Evolutionary conservation across 1,284 basidiomycete species (phyloP).

Genomic region (Ceratobasidium sp.): DNA sequence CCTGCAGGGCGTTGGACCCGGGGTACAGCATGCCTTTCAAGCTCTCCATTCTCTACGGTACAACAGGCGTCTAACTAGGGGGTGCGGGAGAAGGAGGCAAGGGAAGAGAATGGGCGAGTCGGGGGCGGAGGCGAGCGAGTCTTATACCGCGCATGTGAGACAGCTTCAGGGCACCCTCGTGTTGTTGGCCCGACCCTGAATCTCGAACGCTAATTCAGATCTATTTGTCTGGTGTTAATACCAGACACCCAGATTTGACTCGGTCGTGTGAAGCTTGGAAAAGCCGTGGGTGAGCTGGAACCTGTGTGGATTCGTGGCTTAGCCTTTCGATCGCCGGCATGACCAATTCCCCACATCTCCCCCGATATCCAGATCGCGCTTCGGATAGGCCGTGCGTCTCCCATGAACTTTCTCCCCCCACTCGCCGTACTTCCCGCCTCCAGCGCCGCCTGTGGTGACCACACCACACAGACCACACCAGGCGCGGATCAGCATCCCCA

Average conservation of each 20-base stretch:
- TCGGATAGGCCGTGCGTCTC: not conserved
- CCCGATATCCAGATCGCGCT: not conserved
- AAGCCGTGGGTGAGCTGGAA: slow-evolving; percentile 19
- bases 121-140: slow-evolving; percentile 1
- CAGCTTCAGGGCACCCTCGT: not conserved
- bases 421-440: not conserved
- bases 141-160: slow-evolving; percentile 28
- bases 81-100: slow-evolving; percentile 19
- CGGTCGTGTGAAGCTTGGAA: not conserved
- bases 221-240: not conserved
- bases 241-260: not conserved
- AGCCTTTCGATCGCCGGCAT: not conserved
- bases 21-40: slow-evolving; percentile 68
- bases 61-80: not conserved
- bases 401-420: not conserved
- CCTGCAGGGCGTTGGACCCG: slow-evolving; percentile 46
- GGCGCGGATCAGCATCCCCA: not conserved
- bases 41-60: slow-evolving; percentile 59
- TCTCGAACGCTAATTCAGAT: not conserved
- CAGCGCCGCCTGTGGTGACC: not conserved
- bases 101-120: not conserved
- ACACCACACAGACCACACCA: not conserved
- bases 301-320: not conserved
- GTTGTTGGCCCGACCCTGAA: not conserved
- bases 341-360: not conserved